Conservation (phyloP, 2,329 filamentous ascomycete genomes). For the Diplocarpon mali region DNA sequence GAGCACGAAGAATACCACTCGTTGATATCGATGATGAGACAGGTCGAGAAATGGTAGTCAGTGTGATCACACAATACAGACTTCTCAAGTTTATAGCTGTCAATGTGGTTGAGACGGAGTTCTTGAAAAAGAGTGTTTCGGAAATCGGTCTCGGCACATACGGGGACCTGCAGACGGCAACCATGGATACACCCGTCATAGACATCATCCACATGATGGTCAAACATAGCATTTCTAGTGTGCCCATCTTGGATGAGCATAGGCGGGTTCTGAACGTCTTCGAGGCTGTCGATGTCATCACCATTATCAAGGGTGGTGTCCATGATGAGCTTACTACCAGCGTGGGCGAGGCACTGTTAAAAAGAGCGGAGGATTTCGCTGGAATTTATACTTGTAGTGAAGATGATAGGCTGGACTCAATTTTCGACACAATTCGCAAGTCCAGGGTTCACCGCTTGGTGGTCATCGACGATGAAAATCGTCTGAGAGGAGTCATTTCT, state of each 20-base stretch:
- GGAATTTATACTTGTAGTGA: constrained; percentile 95
- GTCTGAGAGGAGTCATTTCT: constrained; percentile 80
- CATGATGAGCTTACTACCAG: constrained; percentile 84
- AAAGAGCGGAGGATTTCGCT: constrained; percentile 79
- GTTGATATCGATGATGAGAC: constrained; percentile 94
- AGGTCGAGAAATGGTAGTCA: constrained; percentile 81
- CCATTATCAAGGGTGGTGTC: constrained; percentile 82
- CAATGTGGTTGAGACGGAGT: constrained; percentile 74
- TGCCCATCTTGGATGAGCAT: constrained; percentile 79
- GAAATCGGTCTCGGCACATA: constrained; percentile 85
- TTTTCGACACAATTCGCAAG: constrained; percentile 93
- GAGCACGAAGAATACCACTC: constrained; percentile 84
- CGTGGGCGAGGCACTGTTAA: constrained; percentile 81
- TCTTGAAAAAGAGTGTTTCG: constrained; percentile 74
- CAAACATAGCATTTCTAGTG: constrained; percentile 83
- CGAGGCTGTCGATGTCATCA: constrained; percentile 93
- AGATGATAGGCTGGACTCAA: constrained; percentile 84
- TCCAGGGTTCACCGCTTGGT: constrained; percentile 88
- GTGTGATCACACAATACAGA: constrained; percentile 94
- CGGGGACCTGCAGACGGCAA: constrained; percentile 64
- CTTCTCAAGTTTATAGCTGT: constrained; percentile 98
- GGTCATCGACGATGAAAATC: constrained; percentile 81
- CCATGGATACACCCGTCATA: constrained; percentile 84
- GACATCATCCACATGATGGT: constrained; percentile 93
- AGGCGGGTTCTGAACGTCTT: constrained; percentile 84